Percentiles rank a stretch among this genome's conserved stretches.
Conservation (phyloP, 1,139 yeast species). For the Candida neerlandica region DNA sequence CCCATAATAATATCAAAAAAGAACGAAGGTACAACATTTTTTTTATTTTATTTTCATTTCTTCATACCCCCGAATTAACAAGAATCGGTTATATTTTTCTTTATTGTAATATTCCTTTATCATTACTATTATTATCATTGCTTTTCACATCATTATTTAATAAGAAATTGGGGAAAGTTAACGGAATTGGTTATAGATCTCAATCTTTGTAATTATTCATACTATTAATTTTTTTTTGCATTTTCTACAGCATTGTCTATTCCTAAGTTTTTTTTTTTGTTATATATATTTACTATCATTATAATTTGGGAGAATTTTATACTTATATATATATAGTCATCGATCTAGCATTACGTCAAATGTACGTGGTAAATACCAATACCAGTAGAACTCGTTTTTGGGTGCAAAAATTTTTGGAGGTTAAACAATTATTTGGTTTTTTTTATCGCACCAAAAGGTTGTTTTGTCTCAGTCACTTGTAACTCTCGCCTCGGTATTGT, state of each 20-base stretch:
- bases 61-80: constrained; percentile 1
- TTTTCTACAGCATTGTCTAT: not conserved
- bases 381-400: not conserved
- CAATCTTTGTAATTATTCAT: not conserved
- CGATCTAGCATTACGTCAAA: not conserved
- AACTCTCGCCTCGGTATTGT: not conserved
- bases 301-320: not conserved
- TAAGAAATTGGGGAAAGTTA: not conserved
- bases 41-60: not conserved
- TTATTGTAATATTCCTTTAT: not conserved
- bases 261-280: not conserved
- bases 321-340: not conserved
- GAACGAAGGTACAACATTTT: not conserved
- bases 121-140: not conserved
- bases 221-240: constrained; percentile 1
- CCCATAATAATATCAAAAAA: constrained; percentile 18
- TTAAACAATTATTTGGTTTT: not conserved
- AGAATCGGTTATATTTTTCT: not conserved
- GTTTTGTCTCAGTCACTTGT: not conserved
- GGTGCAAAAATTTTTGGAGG: not conserved
- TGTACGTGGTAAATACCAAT: not conserved
- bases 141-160: not conserved
- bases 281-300: not conserved
- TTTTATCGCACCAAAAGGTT: not conserved
- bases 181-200: constrained; percentile 1